Evolutionary conservation across 371 early-diverging fungal genomes (phyloP).

Genomic region (Saksenaea oblongispora): DNA sequence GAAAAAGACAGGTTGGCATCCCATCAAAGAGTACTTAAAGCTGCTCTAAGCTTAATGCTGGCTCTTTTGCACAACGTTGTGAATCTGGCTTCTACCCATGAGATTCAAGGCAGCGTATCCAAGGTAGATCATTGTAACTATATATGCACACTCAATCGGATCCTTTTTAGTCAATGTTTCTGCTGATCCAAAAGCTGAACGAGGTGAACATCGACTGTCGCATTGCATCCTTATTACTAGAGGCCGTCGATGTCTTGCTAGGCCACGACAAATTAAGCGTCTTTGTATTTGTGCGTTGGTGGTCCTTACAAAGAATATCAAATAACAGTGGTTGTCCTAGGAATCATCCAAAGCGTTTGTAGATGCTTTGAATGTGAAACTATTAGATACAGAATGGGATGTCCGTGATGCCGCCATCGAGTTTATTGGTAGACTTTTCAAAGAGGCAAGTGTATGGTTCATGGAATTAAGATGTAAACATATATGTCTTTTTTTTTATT

Average conservation of each 20-base stretch:
- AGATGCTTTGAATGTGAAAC: conserved; percentile 38
- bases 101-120: conserved; percentile 27
- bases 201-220: conserved; percentile 38
- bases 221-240: conserved; percentile 40
- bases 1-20: conserved; percentile 28
- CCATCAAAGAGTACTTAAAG: conserved; percentile 52
- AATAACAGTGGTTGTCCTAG: background rate
- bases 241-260: conserved; percentile 46
- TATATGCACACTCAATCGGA: background rate
- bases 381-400: conserved; percentile 61
- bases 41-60: conserved; percentile 35
- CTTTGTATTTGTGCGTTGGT: conserved; percentile 26
- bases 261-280: conserved; percentile 33
- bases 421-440: conserved; percentile 56
- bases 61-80: conserved; percentile 29
- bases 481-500: background rate
- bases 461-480: background rate
- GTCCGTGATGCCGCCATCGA: conserved; percentile 57
- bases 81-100: conserved; percentile 22
- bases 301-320: background rate
- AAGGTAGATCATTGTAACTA: conserved; percentile 11
- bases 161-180: conserved; percentile 23
- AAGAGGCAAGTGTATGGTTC: conserved; percentile 7
- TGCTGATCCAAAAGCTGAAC: conserved; percentile 35
- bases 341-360: conserved; percentile 26